Conservation (phyloP, 768 basidiomycete genomes). For the Dacryopinax primogenitus region DNA sequence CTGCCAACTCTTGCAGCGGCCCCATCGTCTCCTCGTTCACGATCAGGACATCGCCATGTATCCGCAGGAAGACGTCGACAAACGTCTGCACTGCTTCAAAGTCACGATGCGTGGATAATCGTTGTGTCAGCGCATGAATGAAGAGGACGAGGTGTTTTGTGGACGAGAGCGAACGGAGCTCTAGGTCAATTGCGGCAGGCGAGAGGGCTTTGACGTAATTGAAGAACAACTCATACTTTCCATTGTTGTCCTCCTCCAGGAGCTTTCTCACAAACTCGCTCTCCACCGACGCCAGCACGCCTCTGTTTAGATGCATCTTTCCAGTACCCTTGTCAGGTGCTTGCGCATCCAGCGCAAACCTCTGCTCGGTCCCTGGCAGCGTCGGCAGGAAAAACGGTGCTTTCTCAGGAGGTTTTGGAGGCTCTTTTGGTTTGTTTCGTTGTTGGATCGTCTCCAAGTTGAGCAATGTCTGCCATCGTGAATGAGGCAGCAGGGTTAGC, state of each 20-base stretch:
- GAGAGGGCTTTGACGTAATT: slow-evolving; percentile 70
- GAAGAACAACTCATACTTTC: slow-evolving; percentile 73
- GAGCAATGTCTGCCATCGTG: slow-evolving; percentile 92
- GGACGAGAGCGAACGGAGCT: slow-evolving; percentile 64
- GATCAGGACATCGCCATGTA: slow-evolving; percentile 72
- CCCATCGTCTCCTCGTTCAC: slow-evolving; percentile 47
- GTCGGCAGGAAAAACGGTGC: slow-evolving; percentile 97
- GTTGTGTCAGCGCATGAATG: slow-evolving; percentile 55
- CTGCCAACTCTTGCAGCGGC: slow-evolving; percentile 45
- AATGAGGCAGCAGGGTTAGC: slow-evolving; percentile 77
- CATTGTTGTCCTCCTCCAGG: slow-evolving; percentile 38
- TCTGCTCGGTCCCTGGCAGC: slow-evolving; percentile 69
- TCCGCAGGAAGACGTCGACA: slow-evolving; percentile 66
- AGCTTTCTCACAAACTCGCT: slow-evolving; percentile 64
- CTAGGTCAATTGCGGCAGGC: slow-evolving; percentile 82
- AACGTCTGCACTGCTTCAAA: slow-evolving; percentile 92
- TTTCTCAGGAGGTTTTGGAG: slow-evolving; percentile 86
- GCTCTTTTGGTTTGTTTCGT: slow-evolving; percentile 92
- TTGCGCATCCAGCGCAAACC: slow-evolving; percentile 50
- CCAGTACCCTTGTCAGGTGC: slow-evolving; percentile 30
- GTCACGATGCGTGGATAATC: slow-evolving; percentile 68
- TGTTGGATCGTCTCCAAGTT: slow-evolving; percentile 93
- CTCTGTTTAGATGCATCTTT: slow-evolving; percentile 41
- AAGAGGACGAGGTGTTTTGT: slow-evolving; percentile 54
- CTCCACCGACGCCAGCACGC: slow-evolving; percentile 38